phyloP scores from a whole-genome alignment of 805 yeast genomes.

The Candida yuanshanica region DNA sequence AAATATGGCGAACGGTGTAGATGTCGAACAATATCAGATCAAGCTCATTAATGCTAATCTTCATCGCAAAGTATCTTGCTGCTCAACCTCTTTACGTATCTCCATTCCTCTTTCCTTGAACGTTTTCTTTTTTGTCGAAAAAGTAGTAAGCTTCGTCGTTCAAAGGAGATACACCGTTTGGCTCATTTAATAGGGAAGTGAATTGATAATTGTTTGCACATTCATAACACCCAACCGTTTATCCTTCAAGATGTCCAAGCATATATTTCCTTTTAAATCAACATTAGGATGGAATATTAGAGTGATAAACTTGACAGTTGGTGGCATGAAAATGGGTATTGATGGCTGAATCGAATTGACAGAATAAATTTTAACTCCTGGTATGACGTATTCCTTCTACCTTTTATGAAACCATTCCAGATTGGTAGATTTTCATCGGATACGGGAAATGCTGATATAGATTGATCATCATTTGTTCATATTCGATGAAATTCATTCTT shows the following conservation, averaged over 20 bases:
- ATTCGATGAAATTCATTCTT: constrained; percentile 36
- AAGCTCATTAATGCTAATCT: too few species aligned
- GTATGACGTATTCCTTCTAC: constrained; percentile 53
- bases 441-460: constrained; percentile 50
- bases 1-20: too few species aligned
- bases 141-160: constrained; percentile 41
- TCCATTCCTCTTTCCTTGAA: constrained; percentile 21
- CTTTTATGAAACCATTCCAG: constrained; percentile 34
- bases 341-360: constrained; percentile 44
- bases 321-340: constrained; percentile 57
- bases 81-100: background rate
- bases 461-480: constrained; percentile 44
- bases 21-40: too few species aligned
- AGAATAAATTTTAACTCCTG: constrained; percentile 38
- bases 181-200: constrained; percentile 57
- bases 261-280: constrained; percentile 59
- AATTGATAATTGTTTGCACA: constrained; percentile 53
- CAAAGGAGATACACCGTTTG: constrained; percentile 51
- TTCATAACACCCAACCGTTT: constrained; percentile 62
- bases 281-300: constrained; percentile 43
- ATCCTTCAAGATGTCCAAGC: constrained; percentile 58
- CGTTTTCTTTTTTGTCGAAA: constrained; percentile 44
- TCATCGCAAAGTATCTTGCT: too few species aligned
- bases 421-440: constrained; percentile 47
- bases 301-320: constrained; percentile 47